phyloP scores from a whole-genome alignment of 2,329 filamentous ascomycete genomes.

The Fusarium nurragi region DNA sequence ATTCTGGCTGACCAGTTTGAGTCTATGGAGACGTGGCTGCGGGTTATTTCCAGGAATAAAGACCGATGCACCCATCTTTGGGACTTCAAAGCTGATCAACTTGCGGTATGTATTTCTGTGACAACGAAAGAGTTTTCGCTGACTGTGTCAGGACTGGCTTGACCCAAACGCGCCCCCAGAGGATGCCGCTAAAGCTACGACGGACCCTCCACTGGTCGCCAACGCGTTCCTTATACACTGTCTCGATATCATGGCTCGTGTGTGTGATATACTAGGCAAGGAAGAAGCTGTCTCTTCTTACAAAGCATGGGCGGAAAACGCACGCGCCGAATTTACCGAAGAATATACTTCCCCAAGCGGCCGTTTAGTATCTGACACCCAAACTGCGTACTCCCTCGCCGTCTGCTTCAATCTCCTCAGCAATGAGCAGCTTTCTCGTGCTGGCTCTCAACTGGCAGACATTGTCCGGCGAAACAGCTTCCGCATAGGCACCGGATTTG shows the following conservation, averaged over 20 bases:
- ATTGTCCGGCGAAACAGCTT: constrained; percentile 35
- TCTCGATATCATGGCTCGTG: constrained; percentile 50
- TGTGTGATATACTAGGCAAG: constrained; percentile 48
- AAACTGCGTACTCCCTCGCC: constrained; percentile 38
- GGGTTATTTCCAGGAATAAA: constrained; percentile 46
- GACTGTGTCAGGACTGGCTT: constrained; percentile 57
- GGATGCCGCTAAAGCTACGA: constrained; percentile 52
- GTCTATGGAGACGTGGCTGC: constrained; percentile 54
- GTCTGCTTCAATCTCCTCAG: constrained; percentile 38
- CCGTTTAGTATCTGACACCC: constrained; percentile 34
- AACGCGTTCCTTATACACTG: constrained; percentile 59
- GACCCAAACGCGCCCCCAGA: constrained; percentile 57
- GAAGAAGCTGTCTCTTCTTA: constrained; percentile 22
- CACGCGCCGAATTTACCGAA: constrained; percentile 21
- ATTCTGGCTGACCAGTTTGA: constrained; percentile 52
- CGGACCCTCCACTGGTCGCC: constrained; percentile 54
- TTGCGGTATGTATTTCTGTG: constrained; percentile 18
- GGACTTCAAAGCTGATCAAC: constrained; percentile 40
- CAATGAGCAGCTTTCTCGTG: neutral
- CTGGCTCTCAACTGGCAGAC: constrained; percentile 23
- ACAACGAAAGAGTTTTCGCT: rapidly evolving
- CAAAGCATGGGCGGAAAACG: constrained; percentile 15
- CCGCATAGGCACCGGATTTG: constrained; percentile 43
- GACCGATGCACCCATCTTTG: constrained; percentile 52
- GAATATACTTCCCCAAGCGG: constrained; percentile 41